Evolutionary conservation across 345 rosid species (phyloP).

Genomic region (Salix exigua): DNA sequence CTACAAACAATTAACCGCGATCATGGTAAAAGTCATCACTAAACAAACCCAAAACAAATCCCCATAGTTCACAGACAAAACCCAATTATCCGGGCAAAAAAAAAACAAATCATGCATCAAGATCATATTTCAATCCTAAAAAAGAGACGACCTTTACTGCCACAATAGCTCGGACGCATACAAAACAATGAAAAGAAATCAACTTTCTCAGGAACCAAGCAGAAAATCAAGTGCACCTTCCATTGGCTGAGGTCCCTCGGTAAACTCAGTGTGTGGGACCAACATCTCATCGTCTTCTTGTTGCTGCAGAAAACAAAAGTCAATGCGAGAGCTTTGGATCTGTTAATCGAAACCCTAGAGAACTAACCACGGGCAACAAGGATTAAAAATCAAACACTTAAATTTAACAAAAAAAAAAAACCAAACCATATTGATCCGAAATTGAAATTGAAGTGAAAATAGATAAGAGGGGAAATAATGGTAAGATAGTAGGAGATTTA

Average conservation of each 20-base stretch:
- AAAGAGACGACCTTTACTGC: neutral
- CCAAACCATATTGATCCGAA: neutral
- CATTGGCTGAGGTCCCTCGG: conserved; percentile 43
- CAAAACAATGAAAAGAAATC: neutral
- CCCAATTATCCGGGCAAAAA: neutral
- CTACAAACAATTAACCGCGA: conserved; percentile 4
- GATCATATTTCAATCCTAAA: neutral
- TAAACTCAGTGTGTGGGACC: conserved; percentile 35
- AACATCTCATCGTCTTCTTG: conserved; percentile 41
- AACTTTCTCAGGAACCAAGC: neutral
- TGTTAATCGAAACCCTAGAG: conserved; percentile 37
- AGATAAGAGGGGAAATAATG: conserved; percentile 10
- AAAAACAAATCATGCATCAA: neutral
- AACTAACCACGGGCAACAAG: neutral
- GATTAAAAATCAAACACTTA: neutral
- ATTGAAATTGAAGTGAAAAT: neutral
- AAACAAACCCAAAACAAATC: neutral
- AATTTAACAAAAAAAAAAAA: neutral
- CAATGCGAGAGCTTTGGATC: conserved; percentile 34
- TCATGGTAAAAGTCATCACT: neutral
- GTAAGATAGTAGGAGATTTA: neutral
- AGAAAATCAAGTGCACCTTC: conserved; percentile 29
- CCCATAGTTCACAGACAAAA: neutral
- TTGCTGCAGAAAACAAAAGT: conserved; percentile 14
- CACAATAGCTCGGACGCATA: neutral